Evolutionary conservation across 2,329 filamentous ascomycete species (phyloP).

Genomic region (Epichloe coenophiala): DNA sequence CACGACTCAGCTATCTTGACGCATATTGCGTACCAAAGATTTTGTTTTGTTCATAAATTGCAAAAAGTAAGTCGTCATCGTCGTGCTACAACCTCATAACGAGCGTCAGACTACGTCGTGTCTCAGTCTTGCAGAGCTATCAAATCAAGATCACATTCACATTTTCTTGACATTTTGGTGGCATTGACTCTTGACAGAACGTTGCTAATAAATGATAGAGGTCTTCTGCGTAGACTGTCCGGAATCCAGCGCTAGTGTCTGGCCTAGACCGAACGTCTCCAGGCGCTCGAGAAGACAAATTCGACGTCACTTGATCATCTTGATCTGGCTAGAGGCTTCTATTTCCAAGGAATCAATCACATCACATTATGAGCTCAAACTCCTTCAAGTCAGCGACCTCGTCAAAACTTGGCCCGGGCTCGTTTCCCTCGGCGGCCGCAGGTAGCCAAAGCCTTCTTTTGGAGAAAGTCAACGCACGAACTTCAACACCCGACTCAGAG

Average conservation of each 20-base stretch:
- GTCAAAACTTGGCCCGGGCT: constrained; percentile 37
- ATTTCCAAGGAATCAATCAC: not conserved
- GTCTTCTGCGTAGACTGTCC: not conserved
- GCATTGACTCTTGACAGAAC: not conserved
- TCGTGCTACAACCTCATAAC: not conserved
- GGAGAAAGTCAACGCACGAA: constrained; percentile 65
- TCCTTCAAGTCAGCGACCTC: constrained; percentile 35
- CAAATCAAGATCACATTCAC: too few species aligned
- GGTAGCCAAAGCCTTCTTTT: constrained; percentile 52
- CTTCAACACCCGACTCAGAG: constrained; percentile 87
- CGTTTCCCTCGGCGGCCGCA: constrained; percentile 31
- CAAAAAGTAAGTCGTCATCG: not conserved
- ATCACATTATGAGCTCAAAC: constrained; percentile 35
- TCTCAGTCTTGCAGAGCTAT: too few species aligned
- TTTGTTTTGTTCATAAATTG: constrained; percentile 2
- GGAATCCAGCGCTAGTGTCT: not conserved
- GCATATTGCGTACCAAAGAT: constrained; percentile 17
- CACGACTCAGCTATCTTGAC: constrained; percentile 12
- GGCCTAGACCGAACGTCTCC: not conserved
- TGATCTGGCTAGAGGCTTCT: not conserved
- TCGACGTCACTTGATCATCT: too few species aligned
- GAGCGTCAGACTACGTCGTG: not conserved
- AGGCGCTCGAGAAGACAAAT: not conserved
- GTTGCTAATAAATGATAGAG: not conserved
- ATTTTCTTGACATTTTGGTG: not conserved